These are phyloP conservation scores for Trichoderma koningii DNA, from an alignment of 2,329 filamentous ascomycete genomes.

Conservation along the genomic window DNA sequence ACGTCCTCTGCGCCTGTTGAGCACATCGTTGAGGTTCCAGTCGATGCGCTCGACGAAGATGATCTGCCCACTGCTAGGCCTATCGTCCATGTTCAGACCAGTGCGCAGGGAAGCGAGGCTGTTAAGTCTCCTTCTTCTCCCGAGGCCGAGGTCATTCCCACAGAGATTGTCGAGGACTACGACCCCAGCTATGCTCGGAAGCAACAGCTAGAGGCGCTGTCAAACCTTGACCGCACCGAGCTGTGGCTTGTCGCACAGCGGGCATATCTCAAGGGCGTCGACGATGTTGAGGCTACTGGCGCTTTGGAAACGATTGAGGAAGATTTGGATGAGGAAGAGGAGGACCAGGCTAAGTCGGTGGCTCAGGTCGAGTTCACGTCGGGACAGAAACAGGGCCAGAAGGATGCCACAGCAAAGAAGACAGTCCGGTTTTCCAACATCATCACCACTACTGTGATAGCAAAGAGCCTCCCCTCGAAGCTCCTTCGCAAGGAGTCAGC, in stretches of 20 bases:
- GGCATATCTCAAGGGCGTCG: slow-evolving; percentile 70
- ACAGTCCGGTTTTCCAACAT: slow-evolving; percentile 71
- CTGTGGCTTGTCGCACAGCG: slow-evolving; percentile 84
- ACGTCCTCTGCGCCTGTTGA: slow-evolving; percentile 57
- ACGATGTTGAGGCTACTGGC: slow-evolving; percentile 46
- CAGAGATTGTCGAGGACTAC: slow-evolving; percentile 69
- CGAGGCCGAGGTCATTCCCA: slow-evolving; percentile 58
- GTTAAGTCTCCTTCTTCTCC: slow-evolving; percentile 45
- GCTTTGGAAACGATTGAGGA: slow-evolving; percentile 42
- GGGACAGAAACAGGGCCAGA: slow-evolving; percentile 30
- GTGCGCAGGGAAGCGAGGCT: slow-evolving; percentile 39
- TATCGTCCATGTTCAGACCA: slow-evolving; percentile 38
- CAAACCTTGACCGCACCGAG: slow-evolving; percentile 82
- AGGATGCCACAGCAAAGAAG: slow-evolving; percentile 59
- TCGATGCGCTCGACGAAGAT: slow-evolving; percentile 52
- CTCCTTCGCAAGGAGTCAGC: slow-evolving; percentile 67
- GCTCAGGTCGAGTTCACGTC: slow-evolving; percentile 35
- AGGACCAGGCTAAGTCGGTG: slow-evolving; percentile 24
- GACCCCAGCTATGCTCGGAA: slow-evolving; percentile 75
- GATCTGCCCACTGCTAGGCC: slow-evolving; percentile 70
- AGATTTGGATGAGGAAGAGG: slow-evolving; percentile 33
- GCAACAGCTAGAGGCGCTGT: slow-evolving; percentile 68
- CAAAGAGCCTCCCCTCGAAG: slow-evolving; percentile 55
- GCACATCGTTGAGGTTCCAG: slow-evolving; percentile 62
- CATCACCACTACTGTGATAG: slow-evolving; percentile 48